Base-by-base conservation (phyloP, 2,329 filamentous ascomycete species). In the Pyricularia sp. region DNA sequence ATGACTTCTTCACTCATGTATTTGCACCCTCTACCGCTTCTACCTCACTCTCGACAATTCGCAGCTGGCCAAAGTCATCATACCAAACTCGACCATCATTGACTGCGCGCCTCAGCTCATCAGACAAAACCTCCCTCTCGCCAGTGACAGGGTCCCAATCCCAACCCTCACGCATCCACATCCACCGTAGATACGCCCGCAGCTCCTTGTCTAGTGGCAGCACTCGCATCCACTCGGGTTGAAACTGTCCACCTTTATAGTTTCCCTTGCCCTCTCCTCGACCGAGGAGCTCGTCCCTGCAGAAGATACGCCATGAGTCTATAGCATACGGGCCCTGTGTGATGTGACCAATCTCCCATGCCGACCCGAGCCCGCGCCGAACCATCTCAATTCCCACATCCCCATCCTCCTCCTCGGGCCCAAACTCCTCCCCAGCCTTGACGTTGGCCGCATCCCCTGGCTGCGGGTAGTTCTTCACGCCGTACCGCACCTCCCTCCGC, bases 281-380 rank as follows among this genome's bases (percentile, higher is more conserved):
- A 0, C 86, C 88, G 8, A 92, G 82, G 28, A 96, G 74, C 35
- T 82, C 88, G 73, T 97, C 93, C 1, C 93, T 85, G 73, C 91
- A 96, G 75, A 97, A 97, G 68, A 97, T 96, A 3, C 93, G 85
- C 90, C 91, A 97, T 71, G 89, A 93, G 74, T 97, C 93, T 62
- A 93, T 79, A 0, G 91, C 89, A 74, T 97, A 97, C 1, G 85
- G 81, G 19, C 92, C 90, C 64, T 90, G 87, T 0, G 91, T 92
- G 65, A 97, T 78, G 73, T 96, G 90, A 0, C 88, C 91, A 66
- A 96, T 89, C 71, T 97, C 93, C 87, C 91, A 96, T 0, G 84
- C 82, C 12, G 80, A 78, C 24, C 73, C 55, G 62, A 67, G 28
- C 67, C 71, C 62, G 68, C 67, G 30, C 65, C 64, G 28, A 64